These are phyloP conservation scores for Xylaria longipes DNA, from an alignment of 495 filamentous ascomycete species.

Conservation along the genomic window DNA sequence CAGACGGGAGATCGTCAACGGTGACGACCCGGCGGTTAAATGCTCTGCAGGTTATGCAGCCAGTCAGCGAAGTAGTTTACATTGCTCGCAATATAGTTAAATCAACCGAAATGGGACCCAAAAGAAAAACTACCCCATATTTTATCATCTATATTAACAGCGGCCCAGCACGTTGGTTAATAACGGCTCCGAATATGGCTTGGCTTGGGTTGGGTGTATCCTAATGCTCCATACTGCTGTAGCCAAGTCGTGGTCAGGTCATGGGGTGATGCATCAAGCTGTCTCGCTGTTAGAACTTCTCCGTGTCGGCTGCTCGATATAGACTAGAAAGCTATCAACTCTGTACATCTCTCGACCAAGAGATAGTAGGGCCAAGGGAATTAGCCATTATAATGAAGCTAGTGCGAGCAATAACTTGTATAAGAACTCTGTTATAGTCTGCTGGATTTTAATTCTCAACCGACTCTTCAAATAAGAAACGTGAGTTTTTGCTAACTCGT, in stretches of 20 bases:
- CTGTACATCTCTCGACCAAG: neutral
- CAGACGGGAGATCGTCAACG: neutral
- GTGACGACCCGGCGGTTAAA: slow-evolving; percentile 14
- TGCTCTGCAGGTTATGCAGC: neutral
- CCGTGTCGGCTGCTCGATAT: neutral
- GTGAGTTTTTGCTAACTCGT: neutral
- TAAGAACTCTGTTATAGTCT: neutral
- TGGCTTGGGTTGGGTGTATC: slow-evolving; percentile 11
- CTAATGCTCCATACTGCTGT: neutral
- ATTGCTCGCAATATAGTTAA: slow-evolving; percentile 16
- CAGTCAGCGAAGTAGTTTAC: neutral
- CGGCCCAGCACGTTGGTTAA: neutral
- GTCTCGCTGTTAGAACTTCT: neutral
- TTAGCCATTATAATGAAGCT: neutral
- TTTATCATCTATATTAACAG: slow-evolving; percentile 13
- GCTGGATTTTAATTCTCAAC: neutral
- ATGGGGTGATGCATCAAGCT: neutral
- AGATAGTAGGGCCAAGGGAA: neutral
- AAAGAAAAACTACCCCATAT: neutral
- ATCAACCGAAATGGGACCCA: neutral
- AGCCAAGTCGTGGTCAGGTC: neutral
- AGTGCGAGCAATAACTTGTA: neutral
- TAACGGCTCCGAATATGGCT: neutral
- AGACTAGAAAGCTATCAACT: neutral
- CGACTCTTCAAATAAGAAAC: neutral